These are phyloP conservation scores for Lactarius indigo DNA, from an alignment of 768 basidiomycete species.

Conservation along the genomic window DNA sequence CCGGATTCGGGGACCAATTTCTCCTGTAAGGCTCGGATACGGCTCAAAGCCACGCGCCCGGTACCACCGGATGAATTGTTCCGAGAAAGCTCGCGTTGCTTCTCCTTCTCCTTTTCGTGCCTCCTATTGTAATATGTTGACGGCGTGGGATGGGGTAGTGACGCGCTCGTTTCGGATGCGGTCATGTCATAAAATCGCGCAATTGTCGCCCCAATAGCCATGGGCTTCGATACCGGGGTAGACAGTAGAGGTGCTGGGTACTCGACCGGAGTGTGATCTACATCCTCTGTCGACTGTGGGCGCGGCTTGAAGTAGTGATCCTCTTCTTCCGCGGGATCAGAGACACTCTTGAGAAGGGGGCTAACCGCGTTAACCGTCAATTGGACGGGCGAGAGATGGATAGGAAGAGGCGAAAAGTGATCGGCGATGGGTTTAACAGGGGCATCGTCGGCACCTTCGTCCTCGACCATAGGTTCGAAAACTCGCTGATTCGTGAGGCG, in stretches of 20 bases:
- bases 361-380: constrained; percentile 17
- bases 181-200: constrained; percentile 24
- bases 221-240: constrained; percentile 16
- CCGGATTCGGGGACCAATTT: constrained; percentile 23
- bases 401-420: constrained; percentile 26
- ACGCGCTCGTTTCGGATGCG: constrained; percentile 21
- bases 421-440: constrained; percentile 9
- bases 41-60: constrained; percentile 20
- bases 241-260: constrained; percentile 7
- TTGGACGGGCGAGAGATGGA: constrained; percentile 25
- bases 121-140: constrained; percentile 23
- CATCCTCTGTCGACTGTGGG: constrained; percentile 12
- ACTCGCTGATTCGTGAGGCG: constrained; percentile 10
- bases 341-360: constrained; percentile 16
- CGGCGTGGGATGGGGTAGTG: constrained; percentile 24
- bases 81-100: constrained; percentile 24
- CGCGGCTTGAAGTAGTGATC: constrained; percentile 16
- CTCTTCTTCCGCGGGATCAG: constrained; percentile 11
- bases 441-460: constrained; percentile 15
- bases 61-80: constrained; percentile 25
- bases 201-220: constrained; percentile 18
- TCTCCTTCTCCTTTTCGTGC: constrained; percentile 25
- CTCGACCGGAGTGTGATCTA: constrained; percentile 18
- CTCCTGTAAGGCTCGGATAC: constrained; percentile 18
- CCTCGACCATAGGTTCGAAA: constrained; percentile 23